A percentile compares a stretch with the other conserved stretches of the same genome.
These are phyloP conservation scores for Trichosporon sp. DNA, from an alignment of 1,284 basidiomycete genomes.

Conservation along the genomic window DNA sequence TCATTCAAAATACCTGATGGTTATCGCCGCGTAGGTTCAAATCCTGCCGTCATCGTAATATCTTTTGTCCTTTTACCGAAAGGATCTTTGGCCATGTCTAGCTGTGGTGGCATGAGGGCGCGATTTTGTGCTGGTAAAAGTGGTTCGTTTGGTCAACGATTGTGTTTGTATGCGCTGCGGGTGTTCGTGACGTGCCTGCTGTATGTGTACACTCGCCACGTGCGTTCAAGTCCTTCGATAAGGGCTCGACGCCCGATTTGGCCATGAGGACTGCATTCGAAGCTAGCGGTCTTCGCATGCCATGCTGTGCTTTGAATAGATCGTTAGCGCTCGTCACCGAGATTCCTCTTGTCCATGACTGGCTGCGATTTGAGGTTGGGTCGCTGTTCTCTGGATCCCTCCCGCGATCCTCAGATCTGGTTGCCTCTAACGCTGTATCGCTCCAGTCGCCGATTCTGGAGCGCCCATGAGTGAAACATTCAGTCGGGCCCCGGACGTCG, in stretches of 20 bases:
- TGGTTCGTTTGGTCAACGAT: too few species aligned
- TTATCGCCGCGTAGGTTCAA: conserved; percentile 18
- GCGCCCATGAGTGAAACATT: background rate
- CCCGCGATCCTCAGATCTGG: too few species aligned
- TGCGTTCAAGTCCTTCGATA: too few species aligned
- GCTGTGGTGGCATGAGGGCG: too few species aligned
- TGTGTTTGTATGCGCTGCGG: too few species aligned
- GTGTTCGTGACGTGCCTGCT: too few species aligned
- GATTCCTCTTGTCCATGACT: background rate
- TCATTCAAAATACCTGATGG: conserved; percentile 16
- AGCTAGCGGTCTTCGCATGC: background rate
- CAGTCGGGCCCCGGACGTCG: background rate
- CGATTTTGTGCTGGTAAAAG: too few species aligned
- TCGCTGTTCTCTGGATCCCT: background rate
- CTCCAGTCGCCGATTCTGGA: background rate
- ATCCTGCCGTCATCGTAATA: conserved; percentile 6
- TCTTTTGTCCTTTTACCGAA: background rate
- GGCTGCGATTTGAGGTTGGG: too few species aligned
- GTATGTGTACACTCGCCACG: too few species aligned
- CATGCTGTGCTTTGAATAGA: background rate
- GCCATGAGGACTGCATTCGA: too few species aligned
- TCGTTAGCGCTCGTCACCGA: background rate
- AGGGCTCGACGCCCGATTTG: too few species aligned
- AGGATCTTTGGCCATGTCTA: too few species aligned
- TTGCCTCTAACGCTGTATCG: background rate